Evolutionary conservation across 192 early-diverging fungal genomes (phyloP), one percentile per base, ranked within the genome.

Genomic region (Linnemannia hyalina): DNA sequence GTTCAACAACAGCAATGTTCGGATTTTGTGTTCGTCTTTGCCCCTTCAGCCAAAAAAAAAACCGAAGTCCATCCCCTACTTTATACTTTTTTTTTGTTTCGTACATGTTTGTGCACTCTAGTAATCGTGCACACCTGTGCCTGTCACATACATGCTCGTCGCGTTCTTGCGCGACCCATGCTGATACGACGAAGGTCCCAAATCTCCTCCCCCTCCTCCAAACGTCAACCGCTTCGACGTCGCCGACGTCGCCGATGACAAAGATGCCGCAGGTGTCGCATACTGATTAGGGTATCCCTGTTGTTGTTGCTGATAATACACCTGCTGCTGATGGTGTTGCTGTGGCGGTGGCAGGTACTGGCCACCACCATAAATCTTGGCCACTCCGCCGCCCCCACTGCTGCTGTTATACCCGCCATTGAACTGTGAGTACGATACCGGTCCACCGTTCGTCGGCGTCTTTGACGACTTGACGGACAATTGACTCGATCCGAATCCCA

Each of bases 121-220:
- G 47, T 20, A 36, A 18, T 38, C 42, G 1, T 35, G 55, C 41
- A 47, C 78, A 35, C 44, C 9, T 7, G 81, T 46, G 10, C 81
- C 70, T 4, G 63, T 36, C 23, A 73, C 52, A 57, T 83, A 83
- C 81, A 83, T 83, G 49, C 76, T 83, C 3, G 70, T 78, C 42
- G 75, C 71, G 35, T 83, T 78, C 47, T 75, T 76, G 32, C 76
- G 47, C 13, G 81, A 68, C 38, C 75, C 70, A 54, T 74, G 55
- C 41, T 76, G 65, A 65, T 71, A 60, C 63, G 74, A 29, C 6
- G 74, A 49, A 1, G 44, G 70, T 57, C 54, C 72, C 10, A 71
- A 47, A 44, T 63, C 70, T n/a, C 49, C 49, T 49, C 47, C 47
- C 1, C 47, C 47, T 49, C 47, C 47, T 60, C 75, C 81, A 47